Base-by-base conservation (phyloP, 345 rosid species). In the Psidium friedrichsthalianum region DNA sequence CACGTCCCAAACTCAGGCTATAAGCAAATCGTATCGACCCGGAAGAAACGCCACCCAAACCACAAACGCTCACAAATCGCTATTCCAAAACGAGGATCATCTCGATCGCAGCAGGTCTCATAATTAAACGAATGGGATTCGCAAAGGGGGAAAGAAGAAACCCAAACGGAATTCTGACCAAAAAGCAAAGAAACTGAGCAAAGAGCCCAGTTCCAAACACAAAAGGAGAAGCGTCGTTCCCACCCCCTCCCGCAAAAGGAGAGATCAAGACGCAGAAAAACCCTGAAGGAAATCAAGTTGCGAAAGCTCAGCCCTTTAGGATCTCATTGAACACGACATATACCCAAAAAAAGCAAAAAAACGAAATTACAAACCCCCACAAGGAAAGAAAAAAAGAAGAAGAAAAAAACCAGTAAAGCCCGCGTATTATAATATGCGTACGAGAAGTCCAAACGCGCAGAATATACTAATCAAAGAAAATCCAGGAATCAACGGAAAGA, bases 211-310 rank as follows among this genome's bases (percentile, higher is more conserved):
- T 54, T 29, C 29, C 24, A 13, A 53, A 8, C 53, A 8, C 22
- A 32, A 20, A 55, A 55, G 69, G 42, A 18, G 36, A 55, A n/a
- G 47, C 52, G 21, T 12, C 25, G 57, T 24, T 8, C 53, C 27
- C 44, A 9, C 22, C 27, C 51, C 74, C n/a, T 29, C 21, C 64
- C 36, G 22, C 44, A 36, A 9, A 55, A 54, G 84, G 85, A 76
- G 83, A 76, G 88, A 83, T 86, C 83, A 29, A 83, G 88, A 86
- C 22, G 44, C 42, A 11, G 85, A 56, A 86, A 86, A 61, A 84
- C 82, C 84, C 55, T 6, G 52, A 58, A 40, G 69, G 74, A 22
- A 51, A 85, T 24, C 32, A 24, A 11, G 51, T 13, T n/a, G 36
- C 36, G 69, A 78, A 49, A 85, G 69, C 64, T 20, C 74, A 8